These are phyloP conservation scores for Thermothielavioides terrestris DNA, from an alignment of 495 filamentous ascomycete species.

Conservation along the genomic window DNA sequence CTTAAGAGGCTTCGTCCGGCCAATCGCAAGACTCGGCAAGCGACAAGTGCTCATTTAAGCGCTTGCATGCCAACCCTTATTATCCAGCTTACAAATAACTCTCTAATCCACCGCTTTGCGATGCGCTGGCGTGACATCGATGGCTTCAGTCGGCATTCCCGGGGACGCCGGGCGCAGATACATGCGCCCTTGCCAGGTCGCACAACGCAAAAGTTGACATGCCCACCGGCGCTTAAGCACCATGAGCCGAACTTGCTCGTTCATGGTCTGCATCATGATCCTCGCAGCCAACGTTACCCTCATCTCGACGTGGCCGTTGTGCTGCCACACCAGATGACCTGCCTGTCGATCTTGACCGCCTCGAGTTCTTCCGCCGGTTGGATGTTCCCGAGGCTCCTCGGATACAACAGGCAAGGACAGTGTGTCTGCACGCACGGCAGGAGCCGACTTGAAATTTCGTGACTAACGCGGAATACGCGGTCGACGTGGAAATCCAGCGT, in stretches of 20 bases:
- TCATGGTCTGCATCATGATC: not conserved
- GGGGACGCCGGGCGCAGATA: no score
- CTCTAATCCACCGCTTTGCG: not conserved
- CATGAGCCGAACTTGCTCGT: not conserved
- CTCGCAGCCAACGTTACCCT: conserved; percentile 1
- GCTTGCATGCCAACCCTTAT: not conserved
- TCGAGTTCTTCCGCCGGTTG: not conserved
- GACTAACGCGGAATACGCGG: no score
- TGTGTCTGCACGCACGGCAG: no score
- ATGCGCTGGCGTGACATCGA: no score
- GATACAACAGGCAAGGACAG: no score
- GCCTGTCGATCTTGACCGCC: not conserved
- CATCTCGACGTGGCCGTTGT: not conserved
- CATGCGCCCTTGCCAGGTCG: not conserved
- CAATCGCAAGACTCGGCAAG: not conserved
- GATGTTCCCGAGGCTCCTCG: no score
- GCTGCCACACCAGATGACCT: not conserved
- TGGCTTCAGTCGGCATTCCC: no score
- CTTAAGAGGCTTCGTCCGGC: not conserved
- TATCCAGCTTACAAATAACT: not conserved
- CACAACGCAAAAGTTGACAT: no score
- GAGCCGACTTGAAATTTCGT: no score
- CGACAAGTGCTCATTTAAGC: not conserved
- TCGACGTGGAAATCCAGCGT: no score
- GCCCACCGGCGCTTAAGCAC: not conserved